Evolutionary conservation across 768 basidiomycete genomes (phyloP).

Genomic region (Leucosporidium creatinivorum): DNA sequence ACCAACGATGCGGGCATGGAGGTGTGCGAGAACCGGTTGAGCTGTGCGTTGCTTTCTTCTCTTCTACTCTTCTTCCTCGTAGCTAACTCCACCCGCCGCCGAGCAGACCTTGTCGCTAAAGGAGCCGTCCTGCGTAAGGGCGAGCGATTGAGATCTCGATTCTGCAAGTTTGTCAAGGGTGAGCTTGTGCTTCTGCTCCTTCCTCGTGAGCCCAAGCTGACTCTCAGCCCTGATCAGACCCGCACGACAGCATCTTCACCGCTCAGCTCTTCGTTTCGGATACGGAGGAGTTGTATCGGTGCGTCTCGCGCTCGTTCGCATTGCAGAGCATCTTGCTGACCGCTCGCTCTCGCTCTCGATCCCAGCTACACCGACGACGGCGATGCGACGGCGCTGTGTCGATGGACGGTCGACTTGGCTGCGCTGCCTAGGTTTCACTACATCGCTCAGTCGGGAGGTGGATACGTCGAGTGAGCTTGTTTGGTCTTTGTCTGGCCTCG

Average conservation of each 20-base stretch:
- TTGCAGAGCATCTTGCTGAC: slow-evolving; percentile 41
- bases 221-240: background rate
- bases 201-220: background rate
- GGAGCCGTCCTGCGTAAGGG: slow-evolving; percentile 80
- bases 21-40: slow-evolving; percentile 75
- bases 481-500: no score
- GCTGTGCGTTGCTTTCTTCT: slow-evolving; percentile 35
- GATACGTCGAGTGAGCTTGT: slow-evolving; percentile 27
- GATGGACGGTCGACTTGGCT: slow-evolving; percentile 74
- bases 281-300: slow-evolving; percentile 27
- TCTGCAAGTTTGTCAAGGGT: slow-evolving; percentile 49
- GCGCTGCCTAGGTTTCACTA: slow-evolving; percentile 61
- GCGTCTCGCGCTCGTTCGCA: background rate
- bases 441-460: slow-evolving; percentile 13
- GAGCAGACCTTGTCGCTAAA: slow-evolving; percentile 66
- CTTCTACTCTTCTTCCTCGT: background rate
- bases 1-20: slow-evolving; percentile 65
- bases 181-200: background rate
- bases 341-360: slow-evolving; percentile 55
- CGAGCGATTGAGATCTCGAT: slow-evolving; percentile 70
- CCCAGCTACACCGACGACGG: slow-evolving; percentile 76
- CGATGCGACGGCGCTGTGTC: slow-evolving; percentile 36
- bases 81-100: background rate
- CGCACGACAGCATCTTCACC: slow-evolving; percentile 64
- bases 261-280: slow-evolving; percentile 57